phyloP scores from a whole-genome alignment of 2,329 filamentous ascomycete genomes.

The Talaromyces sp. region DNA sequence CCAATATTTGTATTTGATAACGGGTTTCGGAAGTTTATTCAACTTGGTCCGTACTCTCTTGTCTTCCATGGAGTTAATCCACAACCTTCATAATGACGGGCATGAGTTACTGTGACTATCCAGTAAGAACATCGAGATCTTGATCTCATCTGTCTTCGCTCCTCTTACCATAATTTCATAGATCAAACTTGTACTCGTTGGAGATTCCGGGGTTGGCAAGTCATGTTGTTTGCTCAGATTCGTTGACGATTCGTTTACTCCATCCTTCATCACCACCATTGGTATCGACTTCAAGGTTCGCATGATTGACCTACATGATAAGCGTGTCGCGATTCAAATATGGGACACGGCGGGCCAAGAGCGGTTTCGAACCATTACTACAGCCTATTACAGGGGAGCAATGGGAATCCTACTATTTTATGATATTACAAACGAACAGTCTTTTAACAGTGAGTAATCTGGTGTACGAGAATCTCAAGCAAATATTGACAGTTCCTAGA shows the following conservation, averaged over 20 bases:
- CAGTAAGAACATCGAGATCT: slow-evolving; percentile 56
- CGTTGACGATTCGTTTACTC: slow-evolving; percentile 95
- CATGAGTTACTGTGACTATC: slow-evolving; percentile 98
- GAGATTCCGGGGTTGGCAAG: slow-evolving; percentile 93
- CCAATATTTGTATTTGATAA: neutral
- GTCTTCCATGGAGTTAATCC: slow-evolving; percentile 9
- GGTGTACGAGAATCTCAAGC: neutral
- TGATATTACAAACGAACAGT: slow-evolving; percentile 94
- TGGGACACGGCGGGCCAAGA: slow-evolving; percentile 99
- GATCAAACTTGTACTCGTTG: slow-evolving; percentile 96
- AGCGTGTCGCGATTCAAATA: slow-evolving; percentile 98
- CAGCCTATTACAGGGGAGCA: slow-evolving; percentile 94
- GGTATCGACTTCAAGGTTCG: slow-evolving; percentile 99
- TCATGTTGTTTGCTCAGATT: slow-evolving; percentile 95
- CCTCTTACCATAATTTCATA: slow-evolving; percentile 33
- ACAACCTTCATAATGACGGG: slow-evolving; percentile 64
- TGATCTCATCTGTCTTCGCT: neutral
- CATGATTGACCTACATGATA: slow-evolving; percentile 97
- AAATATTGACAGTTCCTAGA: slow-evolving; percentile 50
- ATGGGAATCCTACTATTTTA: slow-evolving; percentile 98
- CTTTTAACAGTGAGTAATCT: slow-evolving; percentile 74
- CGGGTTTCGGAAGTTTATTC: neutral
- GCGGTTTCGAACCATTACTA: slow-evolving; percentile 96
- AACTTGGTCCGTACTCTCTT: neutral
- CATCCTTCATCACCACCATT: slow-evolving; percentile 97